These are phyloP conservation scores for Exophiala aquamarina DNA, from an alignment of 2,329 filamentous ascomycete species.

Conservation along the genomic window DNA sequence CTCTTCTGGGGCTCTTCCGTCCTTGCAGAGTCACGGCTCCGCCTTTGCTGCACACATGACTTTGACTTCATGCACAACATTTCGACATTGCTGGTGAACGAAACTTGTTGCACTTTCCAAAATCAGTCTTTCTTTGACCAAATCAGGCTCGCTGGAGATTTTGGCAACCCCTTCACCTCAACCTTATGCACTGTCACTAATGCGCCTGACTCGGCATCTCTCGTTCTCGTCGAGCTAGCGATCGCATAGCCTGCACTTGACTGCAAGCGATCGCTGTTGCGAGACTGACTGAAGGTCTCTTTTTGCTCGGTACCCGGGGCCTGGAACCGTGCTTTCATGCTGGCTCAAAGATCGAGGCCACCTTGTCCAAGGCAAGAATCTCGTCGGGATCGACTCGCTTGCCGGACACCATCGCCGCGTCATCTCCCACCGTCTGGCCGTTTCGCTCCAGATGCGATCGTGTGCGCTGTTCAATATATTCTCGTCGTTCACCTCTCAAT, in stretches of 20 bases:
- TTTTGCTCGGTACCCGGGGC: no score
- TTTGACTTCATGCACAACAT: conserved; percentile 22
- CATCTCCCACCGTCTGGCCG: conserved; percentile 27
- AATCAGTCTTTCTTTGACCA: conserved; percentile 3
- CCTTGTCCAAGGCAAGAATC: conserved; percentile 29
- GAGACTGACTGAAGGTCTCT: no score
- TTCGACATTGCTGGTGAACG: conserved; percentile 16
- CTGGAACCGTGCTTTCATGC: conserved; percentile 11
- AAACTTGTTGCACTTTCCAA: conserved; percentile 16
- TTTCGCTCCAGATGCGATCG: conserved; percentile 69
- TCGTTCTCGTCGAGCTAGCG: neutral
- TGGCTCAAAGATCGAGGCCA: conserved; percentile 27
- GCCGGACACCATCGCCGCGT: conserved; percentile 16
- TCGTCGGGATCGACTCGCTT: conserved; percentile 24
- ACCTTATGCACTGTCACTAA: no score
- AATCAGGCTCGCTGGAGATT: neutral
- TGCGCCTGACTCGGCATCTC: conserved; percentile 2
- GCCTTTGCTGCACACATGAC: conserved; percentile 16
- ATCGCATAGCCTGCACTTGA: no score
- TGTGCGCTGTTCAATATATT: conserved; percentile 82
- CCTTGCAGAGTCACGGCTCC: conserved; percentile 4
- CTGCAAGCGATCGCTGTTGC: no score
- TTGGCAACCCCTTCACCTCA: no score
- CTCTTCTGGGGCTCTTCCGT: conserved; percentile 4
- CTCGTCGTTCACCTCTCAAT: conserved; percentile 69